phyloP scores from a whole-genome alignment of 352 stramenopile species.

The Globisporangium camurandrum region DNA sequence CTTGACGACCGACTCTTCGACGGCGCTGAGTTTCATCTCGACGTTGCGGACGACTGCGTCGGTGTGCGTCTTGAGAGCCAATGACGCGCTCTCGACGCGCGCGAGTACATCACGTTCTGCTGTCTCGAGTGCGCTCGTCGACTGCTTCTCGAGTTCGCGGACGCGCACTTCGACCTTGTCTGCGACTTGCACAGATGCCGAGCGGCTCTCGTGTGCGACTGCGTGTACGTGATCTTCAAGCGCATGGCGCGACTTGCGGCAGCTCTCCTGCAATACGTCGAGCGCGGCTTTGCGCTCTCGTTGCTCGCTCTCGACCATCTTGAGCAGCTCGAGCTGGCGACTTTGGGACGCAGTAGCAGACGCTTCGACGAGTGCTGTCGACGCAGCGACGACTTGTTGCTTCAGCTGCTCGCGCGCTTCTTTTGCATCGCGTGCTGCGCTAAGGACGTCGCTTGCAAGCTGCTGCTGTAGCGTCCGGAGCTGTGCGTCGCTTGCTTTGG shows the following conservation, averaged over 20 bases:
- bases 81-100: constrained; percentile 4
- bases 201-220: constrained; percentile 27
- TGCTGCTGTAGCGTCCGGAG: constrained; percentile 17
- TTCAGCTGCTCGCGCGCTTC: constrained; percentile 9
- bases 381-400: constrained; percentile 14
- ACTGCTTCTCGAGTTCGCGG: constrained; percentile 22
- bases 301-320: constrained; percentile 34
- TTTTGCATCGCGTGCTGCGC: not conserved
- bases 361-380: constrained; percentile 16
- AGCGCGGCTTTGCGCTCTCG: constrained; percentile 34
- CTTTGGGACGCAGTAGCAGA: constrained; percentile 18
- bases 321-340: constrained; percentile 23
- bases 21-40: not conserved
- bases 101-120: constrained; percentile 11
- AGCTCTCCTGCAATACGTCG: constrained; percentile 29
- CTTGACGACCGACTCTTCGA: constrained; percentile 4
- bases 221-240: constrained; percentile 45
- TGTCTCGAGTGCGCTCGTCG: constrained; percentile 6
- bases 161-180: constrained; percentile 28
- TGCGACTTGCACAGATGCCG: constrained; percentile 18
- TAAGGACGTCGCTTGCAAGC: constrained; percentile 8
- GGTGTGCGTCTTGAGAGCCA: constrained; percentile 4
- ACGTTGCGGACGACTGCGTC: not conserved
- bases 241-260: constrained; percentile 32
- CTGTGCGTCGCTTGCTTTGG: constrained; percentile 8